Evolutionary conservation across 768 basidiomycete species (phyloP).

Genomic region (Hericium erinaceus): DNA sequence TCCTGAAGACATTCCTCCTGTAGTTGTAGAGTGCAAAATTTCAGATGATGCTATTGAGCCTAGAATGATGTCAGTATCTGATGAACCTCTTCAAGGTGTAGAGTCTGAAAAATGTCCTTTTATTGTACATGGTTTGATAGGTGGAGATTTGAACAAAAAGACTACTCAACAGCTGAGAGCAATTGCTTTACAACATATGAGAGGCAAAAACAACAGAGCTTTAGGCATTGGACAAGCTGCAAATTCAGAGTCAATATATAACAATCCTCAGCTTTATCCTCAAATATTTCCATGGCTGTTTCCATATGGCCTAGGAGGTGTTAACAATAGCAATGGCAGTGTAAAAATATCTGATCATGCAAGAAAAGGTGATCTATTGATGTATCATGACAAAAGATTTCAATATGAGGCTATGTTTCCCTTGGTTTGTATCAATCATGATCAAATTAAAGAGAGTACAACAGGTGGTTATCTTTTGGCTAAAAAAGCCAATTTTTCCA

Average conservation of each 20-base stretch:
- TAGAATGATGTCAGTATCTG: not conserved
- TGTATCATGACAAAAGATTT: slow-evolving; percentile 16
- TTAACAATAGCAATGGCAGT: not conserved
- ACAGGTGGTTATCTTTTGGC: slow-evolving; percentile 10
- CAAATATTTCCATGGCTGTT: slow-evolving; percentile 14
- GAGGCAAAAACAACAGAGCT: not conserved
- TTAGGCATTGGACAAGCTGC: slow-evolving; percentile 1
- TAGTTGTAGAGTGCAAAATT: not conserved
- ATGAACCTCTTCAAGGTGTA: not conserved
- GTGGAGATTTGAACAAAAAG: not conserved
- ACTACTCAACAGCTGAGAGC: not conserved
- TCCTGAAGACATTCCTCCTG: slow-evolving; percentile 4
- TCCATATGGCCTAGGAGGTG: slow-evolving; percentile 11
- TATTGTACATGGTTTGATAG: slow-evolving; percentile 5
- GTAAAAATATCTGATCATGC: not conserved
- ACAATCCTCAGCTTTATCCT: slow-evolving; percentile 11
- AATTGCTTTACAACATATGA: slow-evolving; percentile 4
- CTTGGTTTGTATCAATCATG: slow-evolving; percentile 15
- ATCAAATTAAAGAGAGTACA: slow-evolving; percentile 12
- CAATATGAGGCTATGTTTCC: slow-evolving; percentile 12
- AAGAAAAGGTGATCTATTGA: slow-evolving; percentile 4
- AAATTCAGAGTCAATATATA: slow-evolving; percentile 6
- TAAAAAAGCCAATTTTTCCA: not conserved
- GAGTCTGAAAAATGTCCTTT: slow-evolving; percentile 1
- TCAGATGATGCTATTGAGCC: not conserved